These are phyloP conservation scores for Dacryopinax spathularia DNA, from an alignment of 768 basidiomycete species.

Conservation along the genomic window DNA sequence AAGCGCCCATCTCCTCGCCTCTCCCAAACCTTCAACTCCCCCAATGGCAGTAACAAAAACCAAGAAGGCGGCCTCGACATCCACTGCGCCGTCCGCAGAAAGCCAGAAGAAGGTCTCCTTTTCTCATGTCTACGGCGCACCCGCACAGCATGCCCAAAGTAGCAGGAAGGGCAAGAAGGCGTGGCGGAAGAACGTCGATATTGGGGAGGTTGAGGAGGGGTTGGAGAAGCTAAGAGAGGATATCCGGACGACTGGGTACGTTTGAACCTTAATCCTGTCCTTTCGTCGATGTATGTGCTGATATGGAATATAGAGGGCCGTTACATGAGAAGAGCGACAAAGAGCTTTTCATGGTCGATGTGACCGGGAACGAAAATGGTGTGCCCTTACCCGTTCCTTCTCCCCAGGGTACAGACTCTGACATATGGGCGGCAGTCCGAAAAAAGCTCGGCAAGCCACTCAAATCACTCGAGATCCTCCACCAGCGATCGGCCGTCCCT, in stretches of 20 bases:
- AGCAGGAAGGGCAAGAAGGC: conserved; percentile 84
- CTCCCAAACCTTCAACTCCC: background rate
- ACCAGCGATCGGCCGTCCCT: conserved; percentile 76
- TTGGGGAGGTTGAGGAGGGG: conserved; percentile 60
- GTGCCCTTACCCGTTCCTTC: conserved; percentile 13
- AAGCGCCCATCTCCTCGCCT: background rate
- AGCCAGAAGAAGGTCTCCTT: conserved; percentile 3
- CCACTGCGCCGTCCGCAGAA: background rate
- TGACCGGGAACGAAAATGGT: conserved; percentile 64
- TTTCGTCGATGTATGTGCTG: background rate
- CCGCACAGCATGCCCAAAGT: conserved; percentile 36
- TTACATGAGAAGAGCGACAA: conserved; percentile 54
- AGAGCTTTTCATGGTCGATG: conserved; percentile 70
- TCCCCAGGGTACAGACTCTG: background rate
- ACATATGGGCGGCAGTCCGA: conserved; percentile 35
- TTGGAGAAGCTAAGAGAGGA: conserved; percentile 67
- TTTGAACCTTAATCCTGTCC: conserved; percentile 7
- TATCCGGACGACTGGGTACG: conserved; percentile 66
- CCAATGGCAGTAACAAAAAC: background rate
- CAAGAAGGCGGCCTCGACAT: background rate
- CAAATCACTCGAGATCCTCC: conserved; percentile 63
- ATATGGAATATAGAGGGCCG: conserved; percentile 33
- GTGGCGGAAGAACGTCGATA: conserved; percentile 87
- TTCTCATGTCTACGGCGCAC: conserved; percentile 21
- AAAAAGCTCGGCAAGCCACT: conserved; percentile 30